These are phyloP conservation scores for Serendipita sp. DNA, from an alignment of 768 basidiomycete genomes.

Conservation along the genomic window DNA sequence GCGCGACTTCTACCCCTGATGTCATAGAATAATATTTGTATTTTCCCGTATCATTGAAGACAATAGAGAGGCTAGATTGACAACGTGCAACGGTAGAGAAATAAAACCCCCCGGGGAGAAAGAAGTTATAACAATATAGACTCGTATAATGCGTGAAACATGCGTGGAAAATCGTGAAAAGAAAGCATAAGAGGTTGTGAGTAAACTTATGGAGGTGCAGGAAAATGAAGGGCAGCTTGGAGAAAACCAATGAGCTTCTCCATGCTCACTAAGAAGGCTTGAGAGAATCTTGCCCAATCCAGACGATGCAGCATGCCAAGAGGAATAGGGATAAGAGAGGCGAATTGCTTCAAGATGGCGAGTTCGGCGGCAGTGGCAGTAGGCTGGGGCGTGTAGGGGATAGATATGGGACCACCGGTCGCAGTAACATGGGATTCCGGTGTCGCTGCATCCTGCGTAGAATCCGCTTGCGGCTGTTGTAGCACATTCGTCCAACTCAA, in stretches of 20 bases:
- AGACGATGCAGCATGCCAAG: not conserved
- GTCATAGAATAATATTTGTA: no score
- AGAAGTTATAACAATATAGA: not conserved
- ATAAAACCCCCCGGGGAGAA: not conserved
- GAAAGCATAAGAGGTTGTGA: not conserved
- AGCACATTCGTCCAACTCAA: not conserved
- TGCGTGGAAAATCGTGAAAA: not conserved
- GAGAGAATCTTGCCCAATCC: not conserved
- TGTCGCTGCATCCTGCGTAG: not conserved
- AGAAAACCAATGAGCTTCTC: constrained; percentile 2
- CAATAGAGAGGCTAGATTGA: not conserved
- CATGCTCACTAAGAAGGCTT: not conserved
- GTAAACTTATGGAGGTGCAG: not conserved
- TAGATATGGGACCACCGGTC: not conserved
- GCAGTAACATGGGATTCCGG: not conserved
- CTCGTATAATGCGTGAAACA: no score
- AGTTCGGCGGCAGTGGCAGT: not conserved
- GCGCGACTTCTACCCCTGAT: no score
- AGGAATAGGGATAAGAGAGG: not conserved
- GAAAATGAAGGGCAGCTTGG: not conserved
- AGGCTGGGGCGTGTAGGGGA: not conserved
- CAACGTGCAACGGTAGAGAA: not conserved
- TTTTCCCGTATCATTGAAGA: no score
- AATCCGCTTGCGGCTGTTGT: not conserved
- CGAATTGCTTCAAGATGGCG: not conserved